Conservation (phyloP, 202 grass and related monocot genomes). For the Zizania palustris region DNA sequence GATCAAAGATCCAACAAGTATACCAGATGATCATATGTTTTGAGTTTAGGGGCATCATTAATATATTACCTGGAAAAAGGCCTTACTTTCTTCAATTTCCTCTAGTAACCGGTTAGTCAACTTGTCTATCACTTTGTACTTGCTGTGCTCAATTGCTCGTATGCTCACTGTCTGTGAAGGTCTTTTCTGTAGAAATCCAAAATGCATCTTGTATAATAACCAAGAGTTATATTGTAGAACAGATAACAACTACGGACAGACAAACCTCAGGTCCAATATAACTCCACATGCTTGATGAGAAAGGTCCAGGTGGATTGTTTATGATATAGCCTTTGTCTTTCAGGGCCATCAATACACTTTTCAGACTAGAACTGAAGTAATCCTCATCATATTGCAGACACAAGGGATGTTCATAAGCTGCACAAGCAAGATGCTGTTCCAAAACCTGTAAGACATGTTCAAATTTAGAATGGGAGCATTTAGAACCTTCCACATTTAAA, state of each 20-base stretch:
- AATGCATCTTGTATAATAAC: constrained; percentile 28
- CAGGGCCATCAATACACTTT: constrained; percentile 50
- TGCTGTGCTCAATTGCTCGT: constrained; percentile 81
- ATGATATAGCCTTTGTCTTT: constrained; percentile 74
- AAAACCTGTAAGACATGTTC: constrained; percentile 60
- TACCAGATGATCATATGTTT: constrained; percentile 13
- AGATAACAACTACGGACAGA: constrained; percentile 34
- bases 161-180: constrained; percentile 80
- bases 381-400: constrained; percentile 82
- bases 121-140: constrained; percentile 72
- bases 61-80: constrained; percentile 80
- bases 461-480: constrained; percentile 23
- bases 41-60: background rate
- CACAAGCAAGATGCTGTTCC: constrained; percentile 78
- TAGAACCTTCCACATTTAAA: constrained; percentile 37
- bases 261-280: constrained; percentile 89
- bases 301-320: constrained; percentile 58
- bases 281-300: constrained; percentile 76
- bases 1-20: constrained; percentile 7
- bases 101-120: constrained; percentile 68
- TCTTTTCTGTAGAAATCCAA: constrained; percentile 59
- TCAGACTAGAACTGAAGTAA: constrained; percentile 66
- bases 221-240: constrained; percentile 6
- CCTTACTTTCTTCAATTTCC: constrained; percentile 98
- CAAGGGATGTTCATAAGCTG: constrained; percentile 89